Percentiles rank a stretch among this genome's conserved stretches.
Conservation (phyloP, 2,329 filamentous ascomycete species). For the Stagonosporopsis rhizophila region DNA sequence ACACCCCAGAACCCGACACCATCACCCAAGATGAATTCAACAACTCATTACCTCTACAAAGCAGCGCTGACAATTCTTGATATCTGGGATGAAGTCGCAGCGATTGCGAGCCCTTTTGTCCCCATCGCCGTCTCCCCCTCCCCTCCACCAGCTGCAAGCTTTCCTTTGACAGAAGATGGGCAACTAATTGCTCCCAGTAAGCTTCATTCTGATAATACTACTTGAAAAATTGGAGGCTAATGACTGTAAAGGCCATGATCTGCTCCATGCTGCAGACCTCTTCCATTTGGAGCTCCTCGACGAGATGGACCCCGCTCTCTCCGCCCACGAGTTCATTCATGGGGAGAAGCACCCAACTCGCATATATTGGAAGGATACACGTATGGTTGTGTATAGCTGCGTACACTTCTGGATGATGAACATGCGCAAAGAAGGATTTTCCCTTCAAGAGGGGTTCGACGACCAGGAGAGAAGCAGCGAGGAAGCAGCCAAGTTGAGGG, state of each 20-base stretch:
- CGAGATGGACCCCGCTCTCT: neutral
- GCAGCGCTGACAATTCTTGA: neutral
- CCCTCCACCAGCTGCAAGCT: neutral
- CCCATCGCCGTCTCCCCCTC: neutral
- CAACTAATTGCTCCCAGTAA: neutral
- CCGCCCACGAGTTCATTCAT: neutral
- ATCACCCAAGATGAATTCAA: neutral
- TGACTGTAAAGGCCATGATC: neutral
- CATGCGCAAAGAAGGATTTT: neutral
- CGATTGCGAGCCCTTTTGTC: neutral
- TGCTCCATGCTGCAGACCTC: neutral
- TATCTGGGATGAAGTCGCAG: neutral
- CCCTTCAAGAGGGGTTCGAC: neutral
- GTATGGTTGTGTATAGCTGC: neutral
- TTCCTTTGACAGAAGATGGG: neutral
- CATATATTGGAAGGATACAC: neutral
- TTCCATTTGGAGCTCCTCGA: neutral
- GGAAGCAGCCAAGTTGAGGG: neutral
- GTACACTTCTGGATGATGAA: neutral
- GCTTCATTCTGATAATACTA: no score
- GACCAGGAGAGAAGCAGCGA: neutral
- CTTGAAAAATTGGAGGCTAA: neutral
- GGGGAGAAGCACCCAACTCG: no score
- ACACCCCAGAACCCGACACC: neutral
- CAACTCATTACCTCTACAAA: neutral